Percentiles rank a stretch among this genome's conserved stretches.
phyloP scores from a whole-genome alignment of 208 protist species.

The Crithidia bombi region DNA sequence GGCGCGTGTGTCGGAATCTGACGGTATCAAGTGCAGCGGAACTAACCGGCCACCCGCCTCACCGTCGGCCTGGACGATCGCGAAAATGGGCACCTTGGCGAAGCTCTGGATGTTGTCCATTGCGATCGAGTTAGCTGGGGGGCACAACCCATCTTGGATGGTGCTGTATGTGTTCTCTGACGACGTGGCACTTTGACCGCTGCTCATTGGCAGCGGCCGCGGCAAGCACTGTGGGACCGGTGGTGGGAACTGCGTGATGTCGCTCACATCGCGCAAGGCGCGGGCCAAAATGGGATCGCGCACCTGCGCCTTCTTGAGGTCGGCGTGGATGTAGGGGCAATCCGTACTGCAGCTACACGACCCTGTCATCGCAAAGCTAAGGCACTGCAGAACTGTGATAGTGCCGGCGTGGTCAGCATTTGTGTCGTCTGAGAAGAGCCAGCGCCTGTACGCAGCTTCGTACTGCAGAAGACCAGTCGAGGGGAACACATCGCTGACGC shows the following conservation, averaged over 20 bases:
- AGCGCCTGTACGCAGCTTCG: conserved; percentile 51
- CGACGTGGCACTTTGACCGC: conserved; percentile 9
- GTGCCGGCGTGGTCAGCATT: conserved; percentile 24
- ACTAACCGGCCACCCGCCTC: conserved; percentile 18
- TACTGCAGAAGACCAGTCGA: conserved; percentile 49
- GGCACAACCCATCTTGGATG: conserved; percentile 11
- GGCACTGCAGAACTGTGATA: conserved; percentile 44
- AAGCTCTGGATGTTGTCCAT: conserved; percentile 10
- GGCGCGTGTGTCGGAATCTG: not conserved
- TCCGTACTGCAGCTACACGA: conserved; percentile 39
- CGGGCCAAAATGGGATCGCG: conserved; percentile 45
- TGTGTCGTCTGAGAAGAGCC: conserved; percentile 51
- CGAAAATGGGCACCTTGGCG: conserved; percentile 29
- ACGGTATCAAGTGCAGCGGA: conserved; percentile 7
- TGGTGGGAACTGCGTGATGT: conserved; percentile 19
- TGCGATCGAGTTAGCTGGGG: conserved; percentile 6
- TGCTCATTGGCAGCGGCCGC: conserved; percentile 15
- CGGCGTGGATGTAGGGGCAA: conserved; percentile 50
- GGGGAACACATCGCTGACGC: conserved; percentile 46
- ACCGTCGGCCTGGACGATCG: conserved; percentile 25
- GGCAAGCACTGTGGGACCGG: conserved; percentile 3
- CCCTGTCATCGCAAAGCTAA: conserved; percentile 40
- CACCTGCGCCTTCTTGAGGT: conserved; percentile 45
- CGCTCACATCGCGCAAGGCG: conserved; percentile 47
- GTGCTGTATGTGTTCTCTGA: conserved; percentile 14